Evolutionary conservation across 2,329 filamentous ascomycete species (phyloP).

Genomic region (Hypoxylon sp.): DNA sequence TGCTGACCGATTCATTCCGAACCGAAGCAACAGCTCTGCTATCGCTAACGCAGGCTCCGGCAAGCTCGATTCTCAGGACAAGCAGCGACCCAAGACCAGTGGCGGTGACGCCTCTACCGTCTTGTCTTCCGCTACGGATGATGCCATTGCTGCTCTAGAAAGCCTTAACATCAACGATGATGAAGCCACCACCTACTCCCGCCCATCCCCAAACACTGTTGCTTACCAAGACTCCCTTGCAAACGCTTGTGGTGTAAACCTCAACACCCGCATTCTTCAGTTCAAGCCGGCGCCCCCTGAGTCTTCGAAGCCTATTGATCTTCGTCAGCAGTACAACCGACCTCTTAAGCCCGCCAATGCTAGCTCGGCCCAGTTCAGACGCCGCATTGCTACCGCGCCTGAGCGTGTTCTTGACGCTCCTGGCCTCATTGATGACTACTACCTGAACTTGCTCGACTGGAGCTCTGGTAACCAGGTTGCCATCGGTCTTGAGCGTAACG

Average conservation of each 20-base stretch:
- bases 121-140: conserved; percentile 83
- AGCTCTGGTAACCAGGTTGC: conserved; percentile 97
- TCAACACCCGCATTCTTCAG: conserved; percentile 94
- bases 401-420: conserved; percentile 97
- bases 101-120: conserved; percentile 78
- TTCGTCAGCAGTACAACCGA: conserved; percentile 97
- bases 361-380: conserved; percentile 85
- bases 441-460: conserved; percentile 98
- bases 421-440: conserved; percentile 97
- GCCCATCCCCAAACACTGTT: conserved; percentile 86
- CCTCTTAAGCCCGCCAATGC: conserved; percentile 84
- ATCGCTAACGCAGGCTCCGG: conserved; percentile 83
- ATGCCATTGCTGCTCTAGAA: conserved; percentile 83
- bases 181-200: conserved; percentile 76
- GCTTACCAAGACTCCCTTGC: conserved; percentile 94
- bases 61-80: conserved; percentile 81
- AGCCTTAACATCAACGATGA: conserved; percentile 80
- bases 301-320: conserved; percentile 97
- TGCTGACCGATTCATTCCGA: conserved; percentile 95
- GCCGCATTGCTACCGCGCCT: conserved; percentile 92
- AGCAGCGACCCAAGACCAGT: conserved; percentile 79
- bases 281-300: conserved; percentile 99
- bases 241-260: conserved; percentile 89
- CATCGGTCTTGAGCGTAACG: conserved; percentile 94
- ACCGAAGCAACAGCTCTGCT: conserved; percentile 89